A percentile compares a stretch with the other conserved stretches of the same genome.
Evolutionary conservation across 192 early-diverging fungal species (phyloP).

Genomic region (Funneliformis geosporum): DNA sequence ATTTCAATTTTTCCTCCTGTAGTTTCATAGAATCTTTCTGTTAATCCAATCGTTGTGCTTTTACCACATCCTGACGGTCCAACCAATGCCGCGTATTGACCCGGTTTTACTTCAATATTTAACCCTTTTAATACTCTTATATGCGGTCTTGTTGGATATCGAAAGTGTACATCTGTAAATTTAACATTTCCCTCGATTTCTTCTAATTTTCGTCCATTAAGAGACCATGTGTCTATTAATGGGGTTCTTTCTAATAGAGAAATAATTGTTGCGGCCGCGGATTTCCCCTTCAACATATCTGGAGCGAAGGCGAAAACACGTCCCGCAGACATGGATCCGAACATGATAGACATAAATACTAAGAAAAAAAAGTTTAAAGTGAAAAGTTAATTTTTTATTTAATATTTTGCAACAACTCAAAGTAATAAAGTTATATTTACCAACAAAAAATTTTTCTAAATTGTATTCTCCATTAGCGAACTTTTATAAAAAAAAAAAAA

Average conservation of each 20-base stretch:
- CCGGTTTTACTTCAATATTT: constrained; percentile 55
- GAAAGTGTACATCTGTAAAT: constrained; percentile 43
- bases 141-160: constrained; percentile 64
- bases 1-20: constrained; percentile 44
- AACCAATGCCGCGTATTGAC: constrained; percentile 76
- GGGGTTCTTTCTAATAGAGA: constrained; percentile 50
- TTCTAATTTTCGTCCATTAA: constrained; percentile 38
- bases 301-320: constrained; percentile 51
- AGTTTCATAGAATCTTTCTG: constrained; percentile 61
- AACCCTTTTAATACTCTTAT: constrained; percentile 61
- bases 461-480: constrained; percentile 14
- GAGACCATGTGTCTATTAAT: constrained; percentile 43
- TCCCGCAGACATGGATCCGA: constrained; percentile 48
- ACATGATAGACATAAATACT: constrained; percentile 39
- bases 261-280: constrained; percentile 56
- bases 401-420: too few relatives aligned
- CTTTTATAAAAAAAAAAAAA: not conserved
- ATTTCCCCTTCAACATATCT: constrained; percentile 61
- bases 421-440: not conserved
- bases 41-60: constrained; percentile 62
- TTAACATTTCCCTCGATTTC: constrained; percentile 37
- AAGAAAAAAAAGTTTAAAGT: constrained; percentile 30
- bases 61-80: constrained; percentile 74
- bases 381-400: too few relatives aligned
- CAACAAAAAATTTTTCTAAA: constrained; percentile 25